Evolutionary conservation across 495 filamentous ascomycete genomes (phyloP), one percentile per base, ranked within the genome.

Genomic region (Penicillium turbatum): DNA sequence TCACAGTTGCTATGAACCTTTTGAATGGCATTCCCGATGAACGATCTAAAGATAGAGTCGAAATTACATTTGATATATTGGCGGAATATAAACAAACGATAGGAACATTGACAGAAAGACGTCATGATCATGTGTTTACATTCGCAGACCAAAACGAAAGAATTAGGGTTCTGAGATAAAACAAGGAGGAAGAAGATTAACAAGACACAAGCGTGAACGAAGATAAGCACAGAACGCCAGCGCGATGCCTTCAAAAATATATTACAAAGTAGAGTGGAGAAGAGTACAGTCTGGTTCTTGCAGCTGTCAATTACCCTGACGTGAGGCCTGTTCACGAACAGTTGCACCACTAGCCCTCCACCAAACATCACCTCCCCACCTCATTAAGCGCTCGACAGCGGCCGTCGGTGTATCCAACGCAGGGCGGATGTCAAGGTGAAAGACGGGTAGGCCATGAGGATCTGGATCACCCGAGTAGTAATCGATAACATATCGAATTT

Each of bases 361-460:
- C 93, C 93, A 98, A 5, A 95, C 83, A 73, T 96, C 90, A 12
- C 88, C 88, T 46, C 89, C 87, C 93, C 95, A 97, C 63, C 91
- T 73, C 69, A 95, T 79, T 54, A 90, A 65, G 48, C 95, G 81
- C 77, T 97, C 95, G 19, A 84, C 83, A 29, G 89, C 89, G 10
- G 83, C 83, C 0, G 81, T 88, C 2, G 90, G 91, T 3, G 82
- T 77, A 61, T 95, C 92, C n/a, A 96, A 61, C 10, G 93, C 93
- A 11, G 93, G 93, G 53, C 93, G 79, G n/a, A 99, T 95, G 68
- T 99, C 93, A 41, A 99, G 81, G 65, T 85, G 97, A 74, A 99
- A 99, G 6, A 97, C 92, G 2, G 93, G 91, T 62, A 96, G 90
- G 2, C 93, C 93, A 0, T 84, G 90, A 4, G 88, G 85, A 59